These are phyloP conservation scores for Sporothrix mexicana DNA, from an alignment of 2,329 filamentous ascomycete species.

Conservation along the genomic window DNA sequence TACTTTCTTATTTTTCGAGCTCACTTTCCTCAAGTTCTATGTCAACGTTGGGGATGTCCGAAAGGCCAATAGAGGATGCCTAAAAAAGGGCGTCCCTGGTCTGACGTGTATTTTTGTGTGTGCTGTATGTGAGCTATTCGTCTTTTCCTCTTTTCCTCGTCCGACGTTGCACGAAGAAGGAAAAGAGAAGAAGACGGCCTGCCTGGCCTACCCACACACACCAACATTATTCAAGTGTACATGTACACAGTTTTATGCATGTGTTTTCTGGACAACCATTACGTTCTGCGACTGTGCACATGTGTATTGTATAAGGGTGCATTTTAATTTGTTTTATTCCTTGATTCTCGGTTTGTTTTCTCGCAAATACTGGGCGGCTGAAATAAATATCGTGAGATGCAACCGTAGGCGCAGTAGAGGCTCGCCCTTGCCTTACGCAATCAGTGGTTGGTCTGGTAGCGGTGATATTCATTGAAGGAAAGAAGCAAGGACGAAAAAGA, in stretches of 20 bases:
- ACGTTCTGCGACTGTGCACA: not conserved
- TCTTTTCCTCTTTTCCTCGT: not conserved
- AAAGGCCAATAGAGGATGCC: not conserved
- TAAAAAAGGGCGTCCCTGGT: not conserved
- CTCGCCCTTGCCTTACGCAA: not conserved
- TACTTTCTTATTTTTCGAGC: conserved; percentile 18
- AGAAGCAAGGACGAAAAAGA: not conserved
- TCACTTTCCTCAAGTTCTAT: not conserved
- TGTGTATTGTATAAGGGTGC: not conserved
- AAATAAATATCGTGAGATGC: not conserved
- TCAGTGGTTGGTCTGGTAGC: conserved; percentile 7
- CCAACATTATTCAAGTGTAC: not conserved
- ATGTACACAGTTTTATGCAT: conserved; percentile 2
- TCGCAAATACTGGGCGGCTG: not conserved
- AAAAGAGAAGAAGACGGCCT: too few relatives aligned
- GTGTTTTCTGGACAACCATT: not conserved
- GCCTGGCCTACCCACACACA: not conserved
- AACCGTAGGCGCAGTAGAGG: not conserved
- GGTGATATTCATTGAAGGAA: not conserved
- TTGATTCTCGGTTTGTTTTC: not conserved
- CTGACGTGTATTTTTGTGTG: conserved; percentile 22
- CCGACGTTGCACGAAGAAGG: conserved; percentile 16
- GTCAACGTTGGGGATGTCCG: conserved; percentile 27
- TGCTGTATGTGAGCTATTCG: not conserved
- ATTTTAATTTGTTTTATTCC: not conserved